Evolutionary conservation across 2,329 filamentous ascomycete genomes (phyloP).

Genomic region (Botrytis medusae): DNA sequence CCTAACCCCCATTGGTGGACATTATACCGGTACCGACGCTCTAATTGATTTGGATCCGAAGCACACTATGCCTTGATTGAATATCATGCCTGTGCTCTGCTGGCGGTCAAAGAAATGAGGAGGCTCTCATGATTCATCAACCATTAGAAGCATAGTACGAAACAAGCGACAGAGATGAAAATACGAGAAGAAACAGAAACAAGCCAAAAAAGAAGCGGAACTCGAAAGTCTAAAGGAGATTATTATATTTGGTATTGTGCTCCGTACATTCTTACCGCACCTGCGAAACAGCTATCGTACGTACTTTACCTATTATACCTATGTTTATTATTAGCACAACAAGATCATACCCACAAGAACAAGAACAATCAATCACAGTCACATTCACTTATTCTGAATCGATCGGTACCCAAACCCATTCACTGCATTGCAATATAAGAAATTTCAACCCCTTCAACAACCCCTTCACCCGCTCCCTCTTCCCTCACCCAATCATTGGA

Average conservation of each 20-base stretch:
- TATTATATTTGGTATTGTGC: background rate
- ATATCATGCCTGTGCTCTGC: conserved; percentile 20
- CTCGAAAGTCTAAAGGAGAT: conserved; percentile 5
- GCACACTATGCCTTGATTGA: conserved; percentile 21
- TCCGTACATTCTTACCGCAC: background rate
- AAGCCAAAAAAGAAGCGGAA: conserved; percentile 13
- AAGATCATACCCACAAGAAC: background rate
- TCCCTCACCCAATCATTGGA: conserved; percentile 1
- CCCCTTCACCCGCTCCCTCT: background rate
- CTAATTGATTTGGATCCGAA: conserved; percentile 8
- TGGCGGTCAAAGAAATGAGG: conserved; percentile 23
- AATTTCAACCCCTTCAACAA: background rate
- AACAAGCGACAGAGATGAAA: conserved; percentile 16
- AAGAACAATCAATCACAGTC: background rate
- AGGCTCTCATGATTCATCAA: conserved; percentile 16
- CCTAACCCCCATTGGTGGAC: conserved; percentile 15
- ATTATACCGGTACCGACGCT: conserved; percentile 13
- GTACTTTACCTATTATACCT: background rate
- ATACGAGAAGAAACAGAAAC: conserved; percentile 16
- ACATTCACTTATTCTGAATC: background rate
- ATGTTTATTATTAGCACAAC: background rate
- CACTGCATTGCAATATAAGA: conserved; percentile 7
- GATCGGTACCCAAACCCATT: background rate
- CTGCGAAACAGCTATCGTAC: background rate
- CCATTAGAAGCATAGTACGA: conserved; percentile 18